Evolutionary conservation across 495 filamentous ascomycete species (phyloP).

Genomic region (Neurospora sp.): DNA sequence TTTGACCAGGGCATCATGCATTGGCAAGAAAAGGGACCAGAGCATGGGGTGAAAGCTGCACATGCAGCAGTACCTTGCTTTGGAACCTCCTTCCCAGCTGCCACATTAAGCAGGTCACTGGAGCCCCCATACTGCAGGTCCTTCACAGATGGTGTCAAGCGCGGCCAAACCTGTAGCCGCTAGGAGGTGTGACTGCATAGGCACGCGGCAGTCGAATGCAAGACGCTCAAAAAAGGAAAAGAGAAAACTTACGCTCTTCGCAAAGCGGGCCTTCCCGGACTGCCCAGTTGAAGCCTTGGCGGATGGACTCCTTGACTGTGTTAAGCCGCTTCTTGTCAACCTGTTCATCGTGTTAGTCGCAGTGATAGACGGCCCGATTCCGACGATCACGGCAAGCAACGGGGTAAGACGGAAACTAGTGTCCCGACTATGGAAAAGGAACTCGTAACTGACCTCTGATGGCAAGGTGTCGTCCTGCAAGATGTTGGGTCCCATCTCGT

Average conservation of each 20-base stretch:
- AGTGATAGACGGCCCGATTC: slow-evolving; percentile 8
- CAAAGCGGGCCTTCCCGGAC: slow-evolving; percentile 90
- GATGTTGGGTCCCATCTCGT: slow-evolving; percentile 92
- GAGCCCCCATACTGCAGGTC: not conserved
- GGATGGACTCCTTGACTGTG: slow-evolving; percentile 78
- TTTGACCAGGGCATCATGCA: not conserved
- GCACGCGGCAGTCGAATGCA: slow-evolving; percentile 15
- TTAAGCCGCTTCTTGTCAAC: slow-evolving; percentile 87
- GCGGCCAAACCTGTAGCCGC: not conserved
- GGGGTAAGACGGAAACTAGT: not conserved
- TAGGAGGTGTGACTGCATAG: not conserved
- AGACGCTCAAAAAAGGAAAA: slow-evolving; percentile 12
- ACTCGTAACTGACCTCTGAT: slow-evolving; percentile 47
- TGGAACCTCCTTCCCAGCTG: not conserved
- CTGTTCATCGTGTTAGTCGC: slow-evolving; percentile 23
- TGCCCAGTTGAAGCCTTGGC: slow-evolving; percentile 93
- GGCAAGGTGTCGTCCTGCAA: slow-evolving; percentile 93
- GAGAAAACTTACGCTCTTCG: slow-evolving; percentile 77
- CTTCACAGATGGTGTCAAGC: not conserved
- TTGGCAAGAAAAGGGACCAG: not conserved
- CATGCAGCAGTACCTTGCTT: not conserved
- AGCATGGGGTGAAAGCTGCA: not conserved
- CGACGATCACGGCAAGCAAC: not conserved
- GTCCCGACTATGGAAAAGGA: slow-evolving; percentile 7
- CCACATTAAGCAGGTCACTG: slow-evolving; percentile 7